A percentile compares a stretch with the other conserved stretches of the same genome.
phyloP scores from a whole-genome alignment of 441 rosid genomes.

The Erodium moschatum region DNA sequence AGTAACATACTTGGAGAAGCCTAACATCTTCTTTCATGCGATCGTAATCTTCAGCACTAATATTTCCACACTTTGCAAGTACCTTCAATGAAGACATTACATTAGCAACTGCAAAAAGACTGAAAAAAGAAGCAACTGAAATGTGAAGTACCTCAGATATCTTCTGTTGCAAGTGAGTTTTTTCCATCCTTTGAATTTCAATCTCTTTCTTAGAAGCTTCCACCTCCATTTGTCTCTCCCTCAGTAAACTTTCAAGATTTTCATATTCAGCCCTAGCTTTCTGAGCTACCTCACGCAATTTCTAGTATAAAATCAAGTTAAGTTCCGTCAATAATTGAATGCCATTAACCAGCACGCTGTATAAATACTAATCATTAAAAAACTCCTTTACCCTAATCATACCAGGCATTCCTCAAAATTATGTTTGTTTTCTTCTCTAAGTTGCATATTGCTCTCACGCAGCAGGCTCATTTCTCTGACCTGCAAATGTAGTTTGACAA shows the following conservation, averaged over 20 bases:
- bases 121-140: constrained; percentile 12
- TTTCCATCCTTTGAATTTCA: constrained; percentile 58
- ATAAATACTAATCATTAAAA: background rate
- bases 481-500: constrained; percentile 32
- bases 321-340: background rate
- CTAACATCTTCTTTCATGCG: constrained; percentile 57
- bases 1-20: constrained; percentile 51
- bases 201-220: constrained; percentile 62
- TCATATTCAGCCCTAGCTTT: constrained; percentile 51
- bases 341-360: background rate
- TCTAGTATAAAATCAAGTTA: constrained; percentile 30
- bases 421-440: constrained; percentile 94
- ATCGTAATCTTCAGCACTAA: constrained; percentile 70
- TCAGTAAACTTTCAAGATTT: constrained; percentile 40
- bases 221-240: constrained; percentile 57
- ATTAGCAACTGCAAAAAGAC: constrained; percentile 20
- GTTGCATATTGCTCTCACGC: constrained; percentile 93
- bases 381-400: constrained; percentile 8
- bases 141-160: constrained; percentile 52
- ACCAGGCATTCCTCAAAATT: constrained; percentile 98
- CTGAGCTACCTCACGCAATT: constrained; percentile 66
- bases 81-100: constrained; percentile 37
- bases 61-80: constrained; percentile 53
- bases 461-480: constrained; percentile 82
- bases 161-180: constrained; percentile 56